These are phyloP conservation scores for Candida vaughaniae DNA, from an alignment of 805 yeast genomes.

Conservation along the genomic window DNA sequence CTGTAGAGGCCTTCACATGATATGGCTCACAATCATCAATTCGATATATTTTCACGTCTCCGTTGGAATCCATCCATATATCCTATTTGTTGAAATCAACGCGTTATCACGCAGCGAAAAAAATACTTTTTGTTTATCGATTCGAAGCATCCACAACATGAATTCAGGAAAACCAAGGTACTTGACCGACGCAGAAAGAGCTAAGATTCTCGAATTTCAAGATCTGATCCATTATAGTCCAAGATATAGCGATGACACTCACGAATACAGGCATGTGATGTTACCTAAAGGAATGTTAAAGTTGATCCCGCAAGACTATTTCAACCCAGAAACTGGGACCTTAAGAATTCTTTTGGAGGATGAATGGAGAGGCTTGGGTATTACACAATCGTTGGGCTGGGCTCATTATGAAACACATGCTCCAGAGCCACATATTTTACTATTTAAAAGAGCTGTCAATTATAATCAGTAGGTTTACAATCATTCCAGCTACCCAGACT, in stretches of 20 bases:
- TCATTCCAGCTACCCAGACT: too few relatives aligned
- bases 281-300: constrained; percentile 94
- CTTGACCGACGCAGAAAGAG: constrained; percentile 78
- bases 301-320: constrained; percentile 90
- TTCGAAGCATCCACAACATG: too few relatives aligned
- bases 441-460: constrained; percentile 69
- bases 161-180: constrained; percentile 55
- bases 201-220: constrained; percentile 84
- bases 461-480: constrained; percentile 47
- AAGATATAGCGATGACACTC: constrained; percentile 85
- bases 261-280: constrained; percentile 95
- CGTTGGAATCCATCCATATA: too few relatives aligned
- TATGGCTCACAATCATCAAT: too few relatives aligned
- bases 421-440: constrained; percentile 95
- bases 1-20: too few relatives aligned
- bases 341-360: constrained; percentile 87
- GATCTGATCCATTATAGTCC: constrained; percentile 95
- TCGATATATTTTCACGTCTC: too few relatives aligned
- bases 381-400: constrained; percentile 97
- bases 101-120: too few relatives aligned
- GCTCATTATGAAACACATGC: constrained; percentile 96
- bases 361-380: constrained; percentile 98
- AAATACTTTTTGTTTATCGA: too few relatives aligned
- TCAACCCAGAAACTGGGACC: constrained; percentile 91
- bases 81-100: too few relatives aligned